These are phyloP conservation scores for Pholiota microspora DNA, from an alignment of 768 basidiomycete species.

Conservation along the genomic window DNA sequence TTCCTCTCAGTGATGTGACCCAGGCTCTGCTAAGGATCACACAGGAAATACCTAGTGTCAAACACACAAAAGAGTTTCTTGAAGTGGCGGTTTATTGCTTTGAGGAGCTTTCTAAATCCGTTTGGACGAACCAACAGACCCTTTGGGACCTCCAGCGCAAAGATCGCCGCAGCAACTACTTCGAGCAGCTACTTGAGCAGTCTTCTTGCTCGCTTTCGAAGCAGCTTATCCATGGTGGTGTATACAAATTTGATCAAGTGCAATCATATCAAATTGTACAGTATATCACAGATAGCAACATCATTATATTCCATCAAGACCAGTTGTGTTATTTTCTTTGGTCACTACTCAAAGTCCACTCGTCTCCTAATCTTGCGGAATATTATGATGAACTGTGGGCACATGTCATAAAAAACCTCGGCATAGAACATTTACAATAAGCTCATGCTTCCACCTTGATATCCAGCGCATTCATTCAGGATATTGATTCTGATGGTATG, in stretches of 20 bases:
- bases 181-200: background rate
- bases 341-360: background rate
- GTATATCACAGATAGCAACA: background rate
- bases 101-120: slow-evolving; percentile 10
- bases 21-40: slow-evolving; percentile 5
- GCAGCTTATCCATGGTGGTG: background rate
- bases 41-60: background rate
- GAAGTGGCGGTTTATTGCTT: slow-evolving; percentile 17
- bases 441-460: background rate
- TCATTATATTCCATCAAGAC: background rate
- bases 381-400: background rate
- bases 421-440: background rate
- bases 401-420: background rate
- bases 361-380: background rate
- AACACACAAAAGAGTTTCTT: slow-evolving; percentile 11
- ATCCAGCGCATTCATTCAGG: too few species aligned
- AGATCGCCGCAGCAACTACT: background rate
- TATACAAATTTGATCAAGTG: background rate
- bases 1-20: slow-evolving; percentile 14
- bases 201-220: background rate
- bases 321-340: background rate
- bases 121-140: background rate
- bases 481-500: background rate
- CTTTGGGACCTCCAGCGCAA: background rate
- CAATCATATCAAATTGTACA: background rate